Base-by-base conservation (phyloP, 2,329 filamentous ascomycete species). In the Emericellopsis cladophorae region DNA sequence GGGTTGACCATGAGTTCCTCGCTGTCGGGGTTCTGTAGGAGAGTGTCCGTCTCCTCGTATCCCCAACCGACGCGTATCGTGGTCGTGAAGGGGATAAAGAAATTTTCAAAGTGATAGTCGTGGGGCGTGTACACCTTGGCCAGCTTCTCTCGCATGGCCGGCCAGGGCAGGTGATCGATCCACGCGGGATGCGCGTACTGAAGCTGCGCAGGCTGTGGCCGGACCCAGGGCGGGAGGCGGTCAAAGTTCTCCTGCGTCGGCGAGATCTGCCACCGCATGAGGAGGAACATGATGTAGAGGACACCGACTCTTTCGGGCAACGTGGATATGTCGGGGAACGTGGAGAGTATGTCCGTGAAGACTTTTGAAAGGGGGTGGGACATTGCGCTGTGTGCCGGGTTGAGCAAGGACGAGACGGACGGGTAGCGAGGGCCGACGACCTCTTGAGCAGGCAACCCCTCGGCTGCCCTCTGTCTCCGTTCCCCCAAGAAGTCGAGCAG, bases 191-290 rank as follows among this genome's bases (percentile, higher is more conserved):
- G 88, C 0, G 76, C 62, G 0, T 64, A 71, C 41, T 75, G 69
- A 14, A 85, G 60, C 54, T 94, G 87, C 7, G 70, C 71, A 0
- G 74, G 68, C 2, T 72, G 65, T 2, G 88, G 87, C 0, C 71
- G 72, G 32, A 80, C 63, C 77, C 83, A 94, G 5, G 77, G 68
- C 0, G 88, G 87, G 10, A 95, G 62, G 4, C 82, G 72, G 21
- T 86, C 76, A 57, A 84, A 89, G 61, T 88, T 93, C 49, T 88
- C 81, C 45, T 72, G 70, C 0, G 84, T 85, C 0, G 87, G 86
- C 23, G 76, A 76, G 42, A 94, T 82, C 55, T 86, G 79, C 85
- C 88, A 95, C 34, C 81, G 75, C 80, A 92, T 86, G 47, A 88
- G 56, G 26, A 89, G 70, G 59, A 93, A 94, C 84, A 94, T 93